Conservation (phyloP, 805 yeast species). For the Candida gorgasii region DNA sequence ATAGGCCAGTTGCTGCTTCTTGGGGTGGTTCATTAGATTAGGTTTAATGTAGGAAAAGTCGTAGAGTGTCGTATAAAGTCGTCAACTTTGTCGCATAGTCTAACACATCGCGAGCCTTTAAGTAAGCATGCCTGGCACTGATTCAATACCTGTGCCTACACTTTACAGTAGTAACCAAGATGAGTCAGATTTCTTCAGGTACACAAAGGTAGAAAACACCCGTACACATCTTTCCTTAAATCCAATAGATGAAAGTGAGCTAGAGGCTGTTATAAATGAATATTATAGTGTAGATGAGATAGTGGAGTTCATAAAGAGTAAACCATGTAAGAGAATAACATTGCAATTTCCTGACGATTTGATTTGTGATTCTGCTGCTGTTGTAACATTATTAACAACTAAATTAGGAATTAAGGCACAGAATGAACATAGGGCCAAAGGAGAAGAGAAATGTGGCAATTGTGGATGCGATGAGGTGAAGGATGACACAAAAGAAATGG, state of each 20-base stretch:
- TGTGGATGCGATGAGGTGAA: conserved; percentile 7
- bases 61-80: too few species aligned
- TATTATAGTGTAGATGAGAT: conserved; percentile 60
- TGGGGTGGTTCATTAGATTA: conserved; percentile 39
- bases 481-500: neutral
- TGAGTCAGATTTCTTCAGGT: conserved; percentile 47
- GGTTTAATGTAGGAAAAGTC: too few species aligned
- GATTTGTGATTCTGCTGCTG: conserved; percentile 74
- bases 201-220: conserved; percentile 20
- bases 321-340: conserved; percentile 55
- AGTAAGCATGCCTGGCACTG: conserved; percentile 15
- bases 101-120: too few species aligned
- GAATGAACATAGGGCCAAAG: neutral
- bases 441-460: conserved; percentile 6
- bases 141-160: conserved; percentile 54
- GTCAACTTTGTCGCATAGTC: too few species aligned
- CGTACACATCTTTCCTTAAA: conserved; percentile 27
- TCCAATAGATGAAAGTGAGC: conserved; percentile 22
- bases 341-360: conserved; percentile 88
- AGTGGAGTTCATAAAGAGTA: conserved; percentile 35
- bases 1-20: conserved; percentile 47
- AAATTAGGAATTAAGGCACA: conserved; percentile 21
- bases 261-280: conserved; percentile 36
- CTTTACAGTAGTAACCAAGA: conserved; percentile 70
- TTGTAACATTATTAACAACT: conserved; percentile 56